A percentile compares a stretch with the other conserved stretches of the same genome.
Conservation (phyloP, 371 early-diverging fungal species). For the Mucor mucedo region DNA sequence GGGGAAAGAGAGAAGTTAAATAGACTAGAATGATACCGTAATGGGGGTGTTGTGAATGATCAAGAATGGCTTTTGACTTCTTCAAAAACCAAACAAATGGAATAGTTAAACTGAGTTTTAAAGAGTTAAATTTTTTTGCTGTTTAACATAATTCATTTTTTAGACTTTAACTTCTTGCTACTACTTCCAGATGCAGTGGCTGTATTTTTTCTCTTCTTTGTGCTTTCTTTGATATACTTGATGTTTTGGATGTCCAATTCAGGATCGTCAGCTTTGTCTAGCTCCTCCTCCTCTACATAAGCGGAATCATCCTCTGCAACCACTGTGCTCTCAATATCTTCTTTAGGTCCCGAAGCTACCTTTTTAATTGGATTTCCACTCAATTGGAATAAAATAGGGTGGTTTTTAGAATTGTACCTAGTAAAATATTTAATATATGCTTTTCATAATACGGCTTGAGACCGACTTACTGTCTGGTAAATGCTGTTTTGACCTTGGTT, state of each 20-base stretch:
- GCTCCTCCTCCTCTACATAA: constrained; percentile 7
- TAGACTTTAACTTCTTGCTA: background rate
- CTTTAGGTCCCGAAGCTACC: constrained; percentile 41
- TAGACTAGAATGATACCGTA: too few relatives aligned
- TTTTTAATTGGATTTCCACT: constrained; percentile 44
- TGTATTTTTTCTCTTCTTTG: constrained; percentile 14
- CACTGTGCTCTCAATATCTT: constrained; percentile 71
- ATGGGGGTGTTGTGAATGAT: too few relatives aligned
- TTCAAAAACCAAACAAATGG: too few relatives aligned
- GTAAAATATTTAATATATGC: constrained; percentile 2
- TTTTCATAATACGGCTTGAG: background rate
- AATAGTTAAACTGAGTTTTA: too few relatives aligned
- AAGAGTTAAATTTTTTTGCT: too few relatives aligned
- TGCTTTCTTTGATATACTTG: constrained; percentile 18
- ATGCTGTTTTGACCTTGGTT: constrained; percentile 74
- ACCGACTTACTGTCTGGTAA: constrained; percentile 75
- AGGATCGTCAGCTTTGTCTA: background rate
- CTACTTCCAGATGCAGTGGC: background rate
- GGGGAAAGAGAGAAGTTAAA: too few relatives aligned
- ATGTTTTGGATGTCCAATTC: constrained; percentile 13
- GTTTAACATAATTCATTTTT: too few relatives aligned
- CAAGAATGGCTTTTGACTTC: too few relatives aligned
- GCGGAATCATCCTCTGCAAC: constrained; percentile 68
- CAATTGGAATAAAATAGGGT: constrained; percentile 73
- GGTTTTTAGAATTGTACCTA: constrained; percentile 77